Base-by-base conservation (phyloP, 192 early-diverging fungal genomes). In the Backusella psychrophila region DNA sequence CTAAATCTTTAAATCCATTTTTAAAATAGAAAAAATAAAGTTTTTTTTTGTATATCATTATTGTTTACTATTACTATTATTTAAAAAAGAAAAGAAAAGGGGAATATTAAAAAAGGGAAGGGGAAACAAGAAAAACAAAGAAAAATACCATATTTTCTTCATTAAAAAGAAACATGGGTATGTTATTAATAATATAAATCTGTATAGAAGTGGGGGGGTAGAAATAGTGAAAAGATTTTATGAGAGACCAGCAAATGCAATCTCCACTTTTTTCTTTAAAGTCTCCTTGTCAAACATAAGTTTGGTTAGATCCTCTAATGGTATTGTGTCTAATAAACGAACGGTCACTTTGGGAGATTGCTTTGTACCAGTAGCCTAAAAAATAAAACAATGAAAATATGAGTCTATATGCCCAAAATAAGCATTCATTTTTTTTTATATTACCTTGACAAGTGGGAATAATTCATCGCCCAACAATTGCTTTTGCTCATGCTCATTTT, bases 401-500 rank as follows among this genome's bases (percentile, higher is more conserved):
- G 23, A 14, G 19, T 68, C 23, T 65, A 65, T 29, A 31, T 65
- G 26, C 17, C 17, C 17, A 17, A 66, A 17, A 34, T 12, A 39
- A 39, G 38, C 38, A 39, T 39, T 6, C 38, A 33, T 33, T 33
- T 33, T 33, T 33, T 33, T 33, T 23, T 42, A 26, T 21, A 29
- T 12, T 4, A 82, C 81, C 76, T 85, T 85, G 33, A 85, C 84
- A 15, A 81, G 66, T 14, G 81, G 84, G 71, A 85, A 85, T 8
- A 85, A 38, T 71, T 65, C 53, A 76, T 82, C 81, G 46, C 84
- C 84, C 26, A 85, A 72, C 36, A 78, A 68, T 44, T 85, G 84
- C 56, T 85, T 85, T 63, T 83, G 53, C 69, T 85, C 81, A 46
- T 79, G 69, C 29, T 74, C 26, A 0, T 79, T 39, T 71, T 81